These are phyloP conservation scores for Oryza glaberrima DNA, from an alignment of 176 grass and related monocot genomes.

Conservation along the genomic window DNA sequence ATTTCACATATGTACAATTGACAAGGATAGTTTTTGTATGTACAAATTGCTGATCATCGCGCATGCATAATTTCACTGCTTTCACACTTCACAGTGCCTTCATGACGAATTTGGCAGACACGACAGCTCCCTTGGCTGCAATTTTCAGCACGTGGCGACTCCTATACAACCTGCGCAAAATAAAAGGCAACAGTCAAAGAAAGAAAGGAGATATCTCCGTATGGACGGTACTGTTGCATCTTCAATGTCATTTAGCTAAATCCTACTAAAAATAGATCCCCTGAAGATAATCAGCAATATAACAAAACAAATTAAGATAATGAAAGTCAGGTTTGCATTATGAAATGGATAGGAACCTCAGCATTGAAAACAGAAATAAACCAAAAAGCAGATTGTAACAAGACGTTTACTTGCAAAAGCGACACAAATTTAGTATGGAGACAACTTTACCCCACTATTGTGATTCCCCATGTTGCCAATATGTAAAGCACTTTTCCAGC, in stretches of 20 bases:
- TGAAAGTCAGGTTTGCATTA: background rate
- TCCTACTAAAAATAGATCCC: background rate
- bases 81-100: constrained; percentile 53
- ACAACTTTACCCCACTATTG: constrained; percentile 74
- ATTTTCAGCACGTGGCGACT: constrained; percentile 61
- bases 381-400: background rate
- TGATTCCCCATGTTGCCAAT: constrained; percentile 81
- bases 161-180: constrained; percentile 59
- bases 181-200: constrained; percentile 1
- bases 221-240: background rate
- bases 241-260: background rate
- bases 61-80: background rate
- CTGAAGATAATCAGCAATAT: background rate
- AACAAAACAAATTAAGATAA: background rate
- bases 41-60: constrained; percentile 26
- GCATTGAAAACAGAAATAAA: constrained; percentile 5
- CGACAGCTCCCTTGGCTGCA: constrained; percentile 60
- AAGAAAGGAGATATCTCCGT: background rate
- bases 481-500: constrained; percentile 89
- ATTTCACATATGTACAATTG: constrained; percentile 44
- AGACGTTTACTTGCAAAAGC: background rate
- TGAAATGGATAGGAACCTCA: background rate
- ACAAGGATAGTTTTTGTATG: constrained; percentile 43
- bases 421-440: background rate
- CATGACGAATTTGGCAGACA: constrained; percentile 63